Base-by-base conservation (phyloP, 257 asterid genomes). In the Misopates orontium region DNA sequence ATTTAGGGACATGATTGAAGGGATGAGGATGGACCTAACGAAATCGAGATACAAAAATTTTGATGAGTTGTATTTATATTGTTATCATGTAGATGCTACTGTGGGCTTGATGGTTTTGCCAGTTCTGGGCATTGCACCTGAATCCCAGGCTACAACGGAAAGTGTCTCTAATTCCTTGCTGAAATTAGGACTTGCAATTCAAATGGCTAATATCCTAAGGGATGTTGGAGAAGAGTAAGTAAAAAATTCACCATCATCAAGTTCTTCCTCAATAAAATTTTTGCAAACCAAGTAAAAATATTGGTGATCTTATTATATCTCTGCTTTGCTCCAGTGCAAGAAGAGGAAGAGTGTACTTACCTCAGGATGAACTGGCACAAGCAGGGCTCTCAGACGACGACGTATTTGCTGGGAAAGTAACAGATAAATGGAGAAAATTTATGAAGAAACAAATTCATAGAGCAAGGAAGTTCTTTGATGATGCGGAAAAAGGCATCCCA, bases 201-300 rank as follows among this genome's bases (percentile, higher is more conserved):
- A 94, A 81, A 62, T 94, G 69, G 90, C 99, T 17, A 94, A 94
- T 77, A 94, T 94, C 66, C 95, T 94, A 45, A 72, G 99, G 67
- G 99, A 94, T 73, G 97, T 94, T 41, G 99, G 97, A 63, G 99
- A 94, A 82, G 99, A 94, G 99, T 94, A 83, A 86, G 99, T 72
- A 17, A 13, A 54, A 36, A 11, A 16, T 4, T 36, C 1, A 36
- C 10, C 1, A 36, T 36, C 42, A 36, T 4, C 42, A 36, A 36
- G 1, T 36, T 3, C 8, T 36, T 36, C 8, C 8, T 4, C 42
- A 4, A 36, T 3, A 36, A 36, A 3, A 36, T 36, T 36, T 36
- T 28, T 28, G n/a, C n/a, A n/a, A n/a, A n/a, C n/a, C n/a, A n/a
- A 28, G 36, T 28, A 28, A 28, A n/a, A n/a, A n/a, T n/a, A n/a